These are phyloP conservation scores for Penicillium cosmopolitanum DNA, from an alignment of 495 filamentous ascomycete species.

Conservation along the genomic window DNA sequence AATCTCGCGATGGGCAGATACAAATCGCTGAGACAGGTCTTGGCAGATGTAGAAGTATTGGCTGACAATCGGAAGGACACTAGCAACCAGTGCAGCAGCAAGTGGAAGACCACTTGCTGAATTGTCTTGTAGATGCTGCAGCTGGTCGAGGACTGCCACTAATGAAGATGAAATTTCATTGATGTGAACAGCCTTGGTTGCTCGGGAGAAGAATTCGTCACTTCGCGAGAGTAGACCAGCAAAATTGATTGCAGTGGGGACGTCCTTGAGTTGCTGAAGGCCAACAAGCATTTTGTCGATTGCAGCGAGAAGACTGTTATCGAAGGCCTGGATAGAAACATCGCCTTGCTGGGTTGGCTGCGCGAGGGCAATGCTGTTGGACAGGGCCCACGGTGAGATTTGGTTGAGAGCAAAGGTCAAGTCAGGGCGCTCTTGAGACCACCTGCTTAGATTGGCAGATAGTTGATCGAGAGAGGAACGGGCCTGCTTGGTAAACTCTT, in stretches of 20 bases:
- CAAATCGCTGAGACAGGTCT: constrained; percentile 53
- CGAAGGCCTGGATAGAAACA: constrained; percentile 48
- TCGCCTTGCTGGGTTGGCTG: constrained; percentile 16
- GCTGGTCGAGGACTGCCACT: constrained; percentile 48
- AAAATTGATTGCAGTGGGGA: constrained; percentile 61
- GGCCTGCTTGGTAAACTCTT: constrained; percentile 49
- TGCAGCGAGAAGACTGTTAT: constrained; percentile 58
- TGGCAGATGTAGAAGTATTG: constrained; percentile 69
- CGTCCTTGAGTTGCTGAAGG: constrained; percentile 69
- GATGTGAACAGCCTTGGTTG: constrained; percentile 62
- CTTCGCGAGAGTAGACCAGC: constrained; percentile 64
- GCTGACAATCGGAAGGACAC: constrained; percentile 71
- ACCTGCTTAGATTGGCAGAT: constrained; percentile 41
- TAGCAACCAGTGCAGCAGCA: constrained; percentile 64
- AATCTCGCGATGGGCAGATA: constrained; percentile 63
- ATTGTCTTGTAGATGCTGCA: constrained; percentile 53
- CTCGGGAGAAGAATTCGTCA: constrained; percentile 57
- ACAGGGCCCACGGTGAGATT: constrained; percentile 51
- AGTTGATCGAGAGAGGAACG: constrained; percentile 48
- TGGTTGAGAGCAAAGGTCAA: constrained; percentile 67
- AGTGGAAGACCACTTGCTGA: constrained; percentile 44
- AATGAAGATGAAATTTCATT: constrained; percentile 57
- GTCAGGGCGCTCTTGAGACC: constrained; percentile 53
- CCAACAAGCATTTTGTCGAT: constrained; percentile 72
- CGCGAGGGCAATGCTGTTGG: constrained; percentile 19